Base-by-base conservation (phyloP, 176 grass and related monocot species). In the Avena sativa region DNA sequence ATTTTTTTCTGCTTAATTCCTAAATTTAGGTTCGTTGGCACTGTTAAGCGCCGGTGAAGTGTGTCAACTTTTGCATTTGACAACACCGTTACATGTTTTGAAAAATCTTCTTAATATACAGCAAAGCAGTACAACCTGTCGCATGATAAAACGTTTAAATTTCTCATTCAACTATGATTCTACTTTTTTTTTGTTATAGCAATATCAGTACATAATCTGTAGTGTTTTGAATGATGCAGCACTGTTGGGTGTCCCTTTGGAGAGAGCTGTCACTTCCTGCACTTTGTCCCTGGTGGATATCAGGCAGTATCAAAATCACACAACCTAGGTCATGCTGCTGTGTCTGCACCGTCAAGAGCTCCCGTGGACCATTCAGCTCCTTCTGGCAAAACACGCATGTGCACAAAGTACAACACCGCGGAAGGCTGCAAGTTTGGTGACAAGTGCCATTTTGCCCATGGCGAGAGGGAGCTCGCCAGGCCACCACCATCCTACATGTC, bases 401-500 rank as follows among this genome's bases (percentile, higher is more conserved):
- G 95, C 84, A 95, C 89, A 81, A 98, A 98, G 93, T 95, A 93
- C 81, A 95, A 92, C 79, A 98, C 95, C 3, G 63, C 63, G 2
- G 95, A 92, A 87, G 95, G 93, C 48, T 98, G 95, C 81, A 95
- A 91, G 81, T 98, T 95, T 47, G 93, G 93, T 43, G 93, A 95
- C 4, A 98, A 90, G 79, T 98, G 95, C 36, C 93, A 92, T 52
- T 98, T 92, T 14, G 93, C 93, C 75, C 95, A 98, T 57, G 88
- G 95, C 2, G 93, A 98, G 63, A 88, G 90, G 46, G 95, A 98
- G 44, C 95, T 98, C 57, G 86, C 86, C 25, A 98, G 69, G 67
- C 70, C 81, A 2, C 70, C 81, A 2, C 48, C 73, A 53, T 76
- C 89, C 8, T 78, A 83, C 48, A 69, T 89, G 71, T 79, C 88